phyloP scores from a whole-genome alignment of 2,329 filamentous ascomycete genomes.

The Microsporum canis region DNA sequence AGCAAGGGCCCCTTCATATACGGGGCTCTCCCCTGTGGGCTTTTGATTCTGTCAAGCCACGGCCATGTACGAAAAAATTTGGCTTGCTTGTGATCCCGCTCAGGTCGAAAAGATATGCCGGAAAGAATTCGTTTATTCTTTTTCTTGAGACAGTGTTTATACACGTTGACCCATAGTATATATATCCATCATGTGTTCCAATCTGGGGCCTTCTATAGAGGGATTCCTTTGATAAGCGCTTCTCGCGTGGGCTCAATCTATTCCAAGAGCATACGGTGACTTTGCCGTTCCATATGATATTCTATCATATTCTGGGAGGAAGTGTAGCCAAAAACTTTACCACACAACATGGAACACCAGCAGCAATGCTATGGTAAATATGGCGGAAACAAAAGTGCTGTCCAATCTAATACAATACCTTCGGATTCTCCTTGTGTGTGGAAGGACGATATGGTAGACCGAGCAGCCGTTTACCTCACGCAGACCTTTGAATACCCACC shows the following conservation, averaged over 20 bases:
- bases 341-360: not conserved
- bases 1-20: not conserved
- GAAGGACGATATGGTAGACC: conserved; percentile 14
- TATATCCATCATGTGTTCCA: not conserved
- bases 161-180: not conserved
- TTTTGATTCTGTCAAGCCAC: not conserved
- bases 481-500: conserved; percentile 15
- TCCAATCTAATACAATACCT: not conserved
- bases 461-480: conserved; percentile 20
- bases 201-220: not conserved
- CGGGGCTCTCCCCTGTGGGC: not conserved
- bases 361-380: not conserved
- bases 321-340: not conserved
- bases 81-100: not conserved
- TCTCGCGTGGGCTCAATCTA: not conserved
- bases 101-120: not conserved
- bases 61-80: not conserved
- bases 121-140: not conserved
- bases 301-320: not conserved
- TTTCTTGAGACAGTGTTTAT: not conserved
- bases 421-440: not conserved
- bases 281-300: not conserved
- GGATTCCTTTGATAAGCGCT: not conserved
- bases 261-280: not conserved
- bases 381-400: not conserved